Conservation (phyloP, 495 filamentous ascomycete genomes). For the Penicillium herquei region DNA sequence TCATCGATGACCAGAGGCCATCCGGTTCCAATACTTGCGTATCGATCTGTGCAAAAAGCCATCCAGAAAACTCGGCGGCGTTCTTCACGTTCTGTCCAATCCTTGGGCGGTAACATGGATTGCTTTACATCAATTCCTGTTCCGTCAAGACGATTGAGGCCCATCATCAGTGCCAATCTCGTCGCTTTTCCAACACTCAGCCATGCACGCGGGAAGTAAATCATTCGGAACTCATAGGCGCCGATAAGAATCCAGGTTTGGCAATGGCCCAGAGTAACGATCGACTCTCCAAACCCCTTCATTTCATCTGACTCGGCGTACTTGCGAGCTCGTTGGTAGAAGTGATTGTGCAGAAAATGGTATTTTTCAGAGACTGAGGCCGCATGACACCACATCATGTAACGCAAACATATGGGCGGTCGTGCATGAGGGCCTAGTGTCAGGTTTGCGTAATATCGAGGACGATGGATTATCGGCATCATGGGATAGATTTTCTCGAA, state of each 20-base stretch:
- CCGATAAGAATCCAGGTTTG: conserved; percentile 81
- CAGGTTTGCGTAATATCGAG: conserved; percentile 4
- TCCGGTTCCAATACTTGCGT: conserved; percentile 94
- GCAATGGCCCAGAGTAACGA: conserved; percentile 75
- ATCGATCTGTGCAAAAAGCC: conserved; percentile 84
- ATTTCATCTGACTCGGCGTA: conserved; percentile 89
- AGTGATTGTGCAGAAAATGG: conserved; percentile 6
- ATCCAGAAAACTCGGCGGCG: conserved; percentile 92
- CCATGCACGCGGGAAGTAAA: conserved; percentile 98
- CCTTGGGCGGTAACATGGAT: conserved; percentile 75
- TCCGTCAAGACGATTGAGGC: conserved; percentile 86
- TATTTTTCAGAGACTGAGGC: conserved; percentile 8
- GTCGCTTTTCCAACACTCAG: conserved; percentile 79
- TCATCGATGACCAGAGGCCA: conserved; percentile 97
- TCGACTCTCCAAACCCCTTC: conserved; percentile 86
- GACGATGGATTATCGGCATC: conserved; percentile 9
- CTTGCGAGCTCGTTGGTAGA: conserved; percentile 11
- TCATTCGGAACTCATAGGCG: conserved; percentile 91
- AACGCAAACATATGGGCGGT: conserved; percentile 6
- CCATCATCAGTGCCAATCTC: conserved; percentile 85
- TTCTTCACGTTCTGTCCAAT: conserved; percentile 94
- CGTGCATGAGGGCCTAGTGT: conserved; percentile 40
- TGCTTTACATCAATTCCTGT: conserved; percentile 89
- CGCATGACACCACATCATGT: conserved; percentile 11
- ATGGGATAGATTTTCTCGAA: conserved; percentile 9